Conservation (phyloP, 352 stramenopile genomes). For the Phytophthora foliorum region DNA sequence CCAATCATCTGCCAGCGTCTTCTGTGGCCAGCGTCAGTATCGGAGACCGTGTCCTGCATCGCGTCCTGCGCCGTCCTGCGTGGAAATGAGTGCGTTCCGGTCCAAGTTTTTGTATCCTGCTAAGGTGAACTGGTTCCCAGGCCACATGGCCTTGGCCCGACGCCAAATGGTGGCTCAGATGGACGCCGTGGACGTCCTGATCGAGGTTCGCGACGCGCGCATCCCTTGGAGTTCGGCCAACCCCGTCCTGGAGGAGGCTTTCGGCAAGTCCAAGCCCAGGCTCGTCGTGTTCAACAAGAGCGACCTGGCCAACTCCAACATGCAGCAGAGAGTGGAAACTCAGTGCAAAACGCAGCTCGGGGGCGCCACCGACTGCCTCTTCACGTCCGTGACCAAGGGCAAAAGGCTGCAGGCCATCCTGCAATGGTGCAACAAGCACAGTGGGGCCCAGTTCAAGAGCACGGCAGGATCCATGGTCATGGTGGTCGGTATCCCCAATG, state of each 20-base stretch:
- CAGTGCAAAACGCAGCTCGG: slow-evolving; percentile 58
- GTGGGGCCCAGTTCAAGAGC: slow-evolving; percentile 83
- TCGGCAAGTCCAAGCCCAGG: slow-evolving; percentile 81
- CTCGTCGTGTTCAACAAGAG: slow-evolving; percentile 92
- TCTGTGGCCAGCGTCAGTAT: slow-evolving; percentile 22
- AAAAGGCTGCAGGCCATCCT: slow-evolving; percentile 81
- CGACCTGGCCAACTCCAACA: slow-evolving; percentile 87
- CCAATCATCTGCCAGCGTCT: slow-evolving; percentile 15
- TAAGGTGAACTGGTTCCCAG: slow-evolving; percentile 92
- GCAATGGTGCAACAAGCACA: slow-evolving; percentile 83
- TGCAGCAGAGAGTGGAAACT: slow-evolving; percentile 79
- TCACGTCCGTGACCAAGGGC: slow-evolving; percentile 84
- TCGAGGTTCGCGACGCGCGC: slow-evolving; percentile 86
- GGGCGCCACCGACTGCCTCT: slow-evolving; percentile 63
- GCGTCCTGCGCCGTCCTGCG: slow-evolving; percentile 14
- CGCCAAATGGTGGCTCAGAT: slow-evolving; percentile 87
- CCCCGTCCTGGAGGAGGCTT: slow-evolving; percentile 78
- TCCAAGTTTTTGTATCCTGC: slow-evolving; percentile 79
- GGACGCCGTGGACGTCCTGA: slow-evolving; percentile 83
- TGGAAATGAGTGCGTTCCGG: slow-evolving; percentile 71
- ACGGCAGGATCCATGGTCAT: slow-evolving; percentile 91
- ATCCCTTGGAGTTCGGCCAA: slow-evolving; percentile 90
- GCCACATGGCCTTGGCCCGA: slow-evolving; percentile 85
- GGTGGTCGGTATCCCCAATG: slow-evolving; percentile 91
- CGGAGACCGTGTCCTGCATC: slow-evolving; percentile 13